phyloP scores from a whole-genome alignment of 352 stramenopile species.

The Globisporangium orthogonon region DNA sequence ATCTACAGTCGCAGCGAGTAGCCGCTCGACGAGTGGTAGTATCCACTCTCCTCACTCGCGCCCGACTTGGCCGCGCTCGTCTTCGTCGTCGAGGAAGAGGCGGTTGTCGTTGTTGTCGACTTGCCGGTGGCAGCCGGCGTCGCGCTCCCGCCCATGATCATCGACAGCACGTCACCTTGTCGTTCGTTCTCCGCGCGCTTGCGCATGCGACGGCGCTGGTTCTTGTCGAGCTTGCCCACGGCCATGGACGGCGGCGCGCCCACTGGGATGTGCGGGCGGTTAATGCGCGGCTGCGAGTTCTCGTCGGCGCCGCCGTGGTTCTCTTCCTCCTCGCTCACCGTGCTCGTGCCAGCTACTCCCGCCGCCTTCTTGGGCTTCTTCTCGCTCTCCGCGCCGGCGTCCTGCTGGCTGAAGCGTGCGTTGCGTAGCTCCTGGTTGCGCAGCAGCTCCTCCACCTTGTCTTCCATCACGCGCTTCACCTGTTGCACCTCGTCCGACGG shows the following conservation, averaged over 20 bases:
- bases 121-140: slow-evolving; percentile 5
- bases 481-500: slow-evolving; percentile 37
- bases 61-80: slow-evolving; percentile 4
- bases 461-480: slow-evolving; percentile 57
- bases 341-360: background rate
- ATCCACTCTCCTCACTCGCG: slow-evolving; percentile 20
- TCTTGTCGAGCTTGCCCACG: slow-evolving; percentile 66
- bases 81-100: slow-evolving; percentile 15
- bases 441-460: slow-evolving; percentile 64
- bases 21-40: slow-evolving; percentile 64
- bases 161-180: slow-evolving; percentile 49
- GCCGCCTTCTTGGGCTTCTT: slow-evolving; percentile 12
- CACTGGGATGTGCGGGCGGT: slow-evolving; percentile 18
- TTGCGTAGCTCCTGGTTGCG: slow-evolving; percentile 44
- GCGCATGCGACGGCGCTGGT: slow-evolving; percentile 70
- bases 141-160: slow-evolving; percentile 34
- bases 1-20: slow-evolving; percentile 56
- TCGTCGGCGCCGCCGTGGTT: slow-evolving; percentile 21
- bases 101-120: slow-evolving; percentile 15
- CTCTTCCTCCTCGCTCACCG: background rate
- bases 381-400: slow-evolving; percentile 30
- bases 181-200: slow-evolving; percentile 78
- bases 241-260: slow-evolving; percentile 22
- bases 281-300: slow-evolving; percentile 20
- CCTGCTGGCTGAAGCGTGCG: slow-evolving; percentile 1